Evolutionary conservation across 495 filamentous ascomycete genomes (phyloP), one percentile per base, ranked within the genome.

Genomic region (Podospora fimiseda): DNA sequence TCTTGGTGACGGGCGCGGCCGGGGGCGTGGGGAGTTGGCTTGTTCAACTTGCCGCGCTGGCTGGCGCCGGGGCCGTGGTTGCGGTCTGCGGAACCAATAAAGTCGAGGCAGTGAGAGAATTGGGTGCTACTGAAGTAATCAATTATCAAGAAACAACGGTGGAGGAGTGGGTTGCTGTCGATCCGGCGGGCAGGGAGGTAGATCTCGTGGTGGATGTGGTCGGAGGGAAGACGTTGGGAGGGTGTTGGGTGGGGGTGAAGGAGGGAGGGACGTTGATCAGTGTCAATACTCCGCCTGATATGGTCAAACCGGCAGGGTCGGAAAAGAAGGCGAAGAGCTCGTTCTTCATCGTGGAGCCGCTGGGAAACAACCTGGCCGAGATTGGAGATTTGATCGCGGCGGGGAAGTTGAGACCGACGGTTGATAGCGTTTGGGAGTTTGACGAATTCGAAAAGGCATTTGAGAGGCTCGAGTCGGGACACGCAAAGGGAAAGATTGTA

Each of bases 401-500:
- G 46, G 83, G 85, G 1, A 83, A 80, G 57, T 58, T 88, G 16
- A 76, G 76, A 64, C 70, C 80, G 15, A 70, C 81, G 6, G 67
- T 88, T 36, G 86, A 88, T 53, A 70, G 76, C 41, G 67, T 74
- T 11, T 85, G 77, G 66, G 72, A 74, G 48, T 83, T 84, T 62
- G 80, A 79, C 14, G 78, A 89, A 27, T 79, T 71, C 14, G 70
- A 77, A 16, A 75, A 81, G 59, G 87, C 85, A 0, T 85, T 81
- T 65, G 79, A 79, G 64, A 80, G 71, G 60, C 66, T 89, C 56
- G 83, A 80, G 56, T 79, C 69, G 2, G 77, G 79, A 7, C 74
- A 82, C 36, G 70, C 81, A 20, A 83, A 74, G 59, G 87, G 87
- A 1, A 90, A 90, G 72, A 75, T 90, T 55, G 65, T 90, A 18